Evolutionary conservation across 139 green algal genomes (phyloP), one percentile per base, ranked within the genome.

Genomic region (Picochlorum sp.): DNA sequence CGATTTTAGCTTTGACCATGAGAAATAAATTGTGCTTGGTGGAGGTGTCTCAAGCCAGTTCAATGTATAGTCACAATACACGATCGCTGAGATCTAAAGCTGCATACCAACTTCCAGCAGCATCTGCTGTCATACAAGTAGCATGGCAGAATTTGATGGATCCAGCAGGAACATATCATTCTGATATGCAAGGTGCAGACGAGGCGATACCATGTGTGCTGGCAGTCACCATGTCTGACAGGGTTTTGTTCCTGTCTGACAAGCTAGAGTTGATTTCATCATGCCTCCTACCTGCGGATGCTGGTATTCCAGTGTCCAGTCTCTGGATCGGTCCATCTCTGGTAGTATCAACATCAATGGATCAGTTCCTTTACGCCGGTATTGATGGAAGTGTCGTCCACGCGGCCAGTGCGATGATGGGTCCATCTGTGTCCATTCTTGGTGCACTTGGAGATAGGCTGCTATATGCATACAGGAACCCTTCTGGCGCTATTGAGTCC

Each of bases 241-340:
- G 78, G 10, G 37, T 81, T 47, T 57, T 84, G 16, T 28, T 84
- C 1, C 49, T 84, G 20, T 66, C 26, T 47, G 61, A 74, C 18
- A 62, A 66, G 5, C 68, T 84, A 14, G 26, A 20, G 3, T 37
- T 76, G 23, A 49, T 84, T 49, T 68, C 57, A 7, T 58, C 64
- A 13, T 49, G 56, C 5, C n/a, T 32, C 4, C 28, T 68, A 0
- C 20, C 47, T 28, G 30, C 26, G 0, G 62, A 59, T 20, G 38
- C 41, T 30, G 61, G 66, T 26, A 56, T 50, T 50, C 66, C 73
- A 37, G 72, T 69, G 41, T 73, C 65, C 51, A 62, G 49, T 20
- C 68, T 84, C 8, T 84, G 78, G 78, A 32, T 81, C 13, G 78
- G 78, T 1, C 78, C 78, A 13, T 76, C 78, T 3, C 60, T 84